Evolutionary conservation across 75 land plant species (phyloP), one percentile per base, ranked within the genome.

Genomic region (Pinus taeda): DNA sequence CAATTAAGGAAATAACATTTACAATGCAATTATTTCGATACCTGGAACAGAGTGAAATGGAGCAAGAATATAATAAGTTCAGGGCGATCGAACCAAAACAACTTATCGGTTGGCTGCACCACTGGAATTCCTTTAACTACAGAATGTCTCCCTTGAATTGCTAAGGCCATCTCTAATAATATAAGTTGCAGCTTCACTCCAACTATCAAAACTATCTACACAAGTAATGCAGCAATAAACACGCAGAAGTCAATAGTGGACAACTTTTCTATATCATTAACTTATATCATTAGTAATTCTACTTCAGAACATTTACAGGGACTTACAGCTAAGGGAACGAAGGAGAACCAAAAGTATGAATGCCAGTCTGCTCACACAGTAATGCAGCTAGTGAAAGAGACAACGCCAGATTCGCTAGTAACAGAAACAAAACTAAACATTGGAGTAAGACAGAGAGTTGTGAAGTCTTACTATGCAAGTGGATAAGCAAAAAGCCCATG

Each of bases 101-200:
- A 80, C 0, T 88, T 78, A 78, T 90, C 88, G 1, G 80, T 79
- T 14, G 75, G 81, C 13, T 73, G 60, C 14, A 86, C 71, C 18
- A 84, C 62, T 39, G 85, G 93, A 20, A 73, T 74, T 49, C 90
- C 92, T 77, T 70, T 79, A 4, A 87, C 78, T 3, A 95, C 88
- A n/a, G 81, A 76, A 6, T 65, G 78, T 76, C 73, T 71, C 13
- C 81, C 85, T 56, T 83, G 76, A 30, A 88, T 84, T 69, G 85
- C 82, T 13, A 84, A 76, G 29, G 93, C 91, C 84, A 90, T 60
- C 37, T 59, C 66, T 3, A 87, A 82, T 57, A 95, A 88, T 53
- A 95, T 89, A 62, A 82, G 83, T 79, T 93, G 26, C 26, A 26
- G 93, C 72, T 95, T 90, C 37, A 90, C 81, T 36, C 98, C 92